Evolutionary conservation across 2,329 filamentous ascomycete genomes (phyloP).

Genomic region (Phoma sp.): DNA sequence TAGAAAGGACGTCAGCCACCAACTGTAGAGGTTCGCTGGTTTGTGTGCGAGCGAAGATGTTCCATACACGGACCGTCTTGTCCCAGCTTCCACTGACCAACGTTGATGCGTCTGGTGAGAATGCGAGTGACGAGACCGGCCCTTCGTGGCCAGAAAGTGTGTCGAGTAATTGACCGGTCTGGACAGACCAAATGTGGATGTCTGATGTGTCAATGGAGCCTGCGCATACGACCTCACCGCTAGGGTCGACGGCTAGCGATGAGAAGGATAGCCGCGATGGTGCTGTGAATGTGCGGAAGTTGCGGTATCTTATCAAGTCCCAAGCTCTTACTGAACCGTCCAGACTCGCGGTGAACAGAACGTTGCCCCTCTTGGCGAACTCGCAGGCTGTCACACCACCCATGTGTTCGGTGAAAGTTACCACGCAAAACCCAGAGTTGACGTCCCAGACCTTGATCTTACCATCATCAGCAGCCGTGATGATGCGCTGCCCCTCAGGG

Average conservation of each 20-base stretch:
- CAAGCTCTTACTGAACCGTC: slow-evolving; percentile 95
- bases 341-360: slow-evolving; percentile 92
- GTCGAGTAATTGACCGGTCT: slow-evolving; percentile 94
- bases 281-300: slow-evolving; percentile 96
- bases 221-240: slow-evolving; percentile 93
- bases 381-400: slow-evolving; percentile 93
- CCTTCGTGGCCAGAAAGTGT: slow-evolving; percentile 92
- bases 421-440: slow-evolving; percentile 94
- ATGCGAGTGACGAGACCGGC: slow-evolving; percentile 86
- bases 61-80: slow-evolving; percentile 93
- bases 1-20: slow-evolving; percentile 86
- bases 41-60: slow-evolving; percentile 90
- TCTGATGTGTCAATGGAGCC: slow-evolving; percentile 96
- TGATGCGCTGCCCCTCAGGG: slow-evolving; percentile 88
- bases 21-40: slow-evolving; percentile 93
- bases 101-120: slow-evolving; percentile 83
- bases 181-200: slow-evolving; percentile 97
- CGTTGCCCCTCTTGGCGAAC: slow-evolving; percentile 93
- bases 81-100: slow-evolving; percentile 97
- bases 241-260: slow-evolving; percentile 94
- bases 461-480: slow-evolving; percentile 94
- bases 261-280: slow-evolving; percentile 91
- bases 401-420: slow-evolving; percentile 97
- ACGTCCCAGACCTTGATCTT: slow-evolving; percentile 99
- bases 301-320: slow-evolving; percentile 94